Evolutionary conservation across 225 moss, liverwort and hornwort genomes (phyloP).

Genomic region (Pseudisothecium myosuroides): DNA sequence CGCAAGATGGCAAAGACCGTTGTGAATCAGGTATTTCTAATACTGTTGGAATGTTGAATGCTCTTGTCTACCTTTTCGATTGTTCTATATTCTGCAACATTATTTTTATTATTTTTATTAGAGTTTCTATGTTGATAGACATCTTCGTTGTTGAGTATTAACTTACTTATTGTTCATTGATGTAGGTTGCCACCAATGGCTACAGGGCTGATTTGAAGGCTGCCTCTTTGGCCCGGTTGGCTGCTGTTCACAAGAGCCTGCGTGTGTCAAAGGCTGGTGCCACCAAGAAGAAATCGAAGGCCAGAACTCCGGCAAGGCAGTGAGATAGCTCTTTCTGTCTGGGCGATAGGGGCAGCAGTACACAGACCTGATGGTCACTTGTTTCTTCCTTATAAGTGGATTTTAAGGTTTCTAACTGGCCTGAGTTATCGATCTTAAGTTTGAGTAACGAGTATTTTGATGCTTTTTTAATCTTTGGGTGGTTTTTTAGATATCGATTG

Average conservation of each 20-base stretch:
- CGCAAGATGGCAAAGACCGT: slow-evolving; percentile 80
- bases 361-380: neutral
- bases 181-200: slow-evolving; percentile 62
- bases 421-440: neutral
- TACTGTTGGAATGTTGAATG: neutral
- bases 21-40: slow-evolving; percentile 53
- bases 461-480: neutral
- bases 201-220: slow-evolving; percentile 88
- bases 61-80: neutral
- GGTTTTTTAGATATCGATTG: neutral
- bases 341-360: neutral
- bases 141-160: neutral
- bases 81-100: neutral
- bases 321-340: slow-evolving; percentile 4
- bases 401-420: neutral
- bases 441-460: neutral
- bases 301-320: slow-evolving; percentile 47
- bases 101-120: neutral
- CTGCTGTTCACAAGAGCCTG: slow-evolving; percentile 85
- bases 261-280: slow-evolving; percentile 70
- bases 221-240: slow-evolving; percentile 66
- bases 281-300: slow-evolving; percentile 57
- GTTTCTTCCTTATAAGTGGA: neutral
- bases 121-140: neutral
- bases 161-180: neutral